Conservation (phyloP, 805 yeast species). For the Zygoascus bituminiphila region DNA sequence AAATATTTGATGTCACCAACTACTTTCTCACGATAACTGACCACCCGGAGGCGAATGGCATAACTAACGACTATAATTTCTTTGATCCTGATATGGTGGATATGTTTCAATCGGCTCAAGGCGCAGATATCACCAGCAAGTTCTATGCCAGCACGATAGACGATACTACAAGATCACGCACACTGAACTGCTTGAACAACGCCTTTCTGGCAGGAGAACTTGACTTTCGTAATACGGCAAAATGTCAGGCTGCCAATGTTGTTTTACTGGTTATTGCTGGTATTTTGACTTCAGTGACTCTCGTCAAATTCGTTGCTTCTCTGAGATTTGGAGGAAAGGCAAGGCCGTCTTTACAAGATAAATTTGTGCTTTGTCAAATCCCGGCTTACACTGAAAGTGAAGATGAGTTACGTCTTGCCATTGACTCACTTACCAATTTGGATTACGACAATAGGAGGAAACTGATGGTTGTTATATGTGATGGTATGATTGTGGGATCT, state of each 20-base stretch:
- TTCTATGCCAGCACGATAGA: conserved; percentile 22
- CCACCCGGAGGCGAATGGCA: conserved; percentile 20
- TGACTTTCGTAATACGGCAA: conserved; percentile 33
- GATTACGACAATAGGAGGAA: conserved; percentile 51
- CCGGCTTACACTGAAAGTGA: conserved; percentile 51
- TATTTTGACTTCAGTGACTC: conserved; percentile 31
- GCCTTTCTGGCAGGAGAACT: conserved; percentile 30
- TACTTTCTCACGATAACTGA: conserved; percentile 28
- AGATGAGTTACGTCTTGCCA: conserved; percentile 44
- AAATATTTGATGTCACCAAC: conserved; percentile 32
- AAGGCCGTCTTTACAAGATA: conserved; percentile 32
- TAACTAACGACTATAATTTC: conserved; percentile 27
- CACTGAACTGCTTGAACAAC: conserved; percentile 30
- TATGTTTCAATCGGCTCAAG: conserved; percentile 28
- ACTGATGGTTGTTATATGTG: conserved; percentile 48
- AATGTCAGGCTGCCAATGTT: conserved; percentile 34
- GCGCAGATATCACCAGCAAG: conserved; percentile 29
- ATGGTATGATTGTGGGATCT: conserved; percentile 52
- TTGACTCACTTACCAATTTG: conserved; percentile 49
- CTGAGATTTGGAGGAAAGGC: conserved; percentile 31
- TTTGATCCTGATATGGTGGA: conserved; percentile 27
- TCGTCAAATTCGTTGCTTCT: conserved; percentile 33
- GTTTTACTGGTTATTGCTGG: conserved; percentile 33
- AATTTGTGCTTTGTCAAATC: conserved; percentile 36
- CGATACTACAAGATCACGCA: conserved; percentile 19